Conservation (phyloP, 2,329 filamentous ascomycete species). For the Botrytis deweyae region DNA sequence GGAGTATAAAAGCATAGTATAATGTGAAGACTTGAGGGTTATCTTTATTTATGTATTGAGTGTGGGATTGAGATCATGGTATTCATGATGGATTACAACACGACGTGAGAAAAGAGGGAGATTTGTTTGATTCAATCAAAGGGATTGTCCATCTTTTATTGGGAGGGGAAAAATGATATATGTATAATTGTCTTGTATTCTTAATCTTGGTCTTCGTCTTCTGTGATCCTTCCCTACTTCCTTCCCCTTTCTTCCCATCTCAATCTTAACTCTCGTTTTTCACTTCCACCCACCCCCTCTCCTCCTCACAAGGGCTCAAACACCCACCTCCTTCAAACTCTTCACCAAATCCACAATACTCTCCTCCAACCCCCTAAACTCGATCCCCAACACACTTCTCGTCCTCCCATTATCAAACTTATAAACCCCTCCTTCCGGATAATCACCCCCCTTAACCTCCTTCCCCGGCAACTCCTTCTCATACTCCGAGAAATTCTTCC, state of each 20-base stretch:
- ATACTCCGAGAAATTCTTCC: slow-evolving; percentile 54
- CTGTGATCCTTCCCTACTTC: too few species aligned
- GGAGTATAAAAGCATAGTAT: rapidly evolving
- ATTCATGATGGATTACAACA: not conserved
- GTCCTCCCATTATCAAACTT: slow-evolving; percentile 56
- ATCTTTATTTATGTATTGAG: not conserved
- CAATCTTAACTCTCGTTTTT: too few species aligned
- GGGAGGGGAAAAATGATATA: not conserved
- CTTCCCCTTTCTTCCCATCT: not conserved
- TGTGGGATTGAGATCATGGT: too few species aligned
- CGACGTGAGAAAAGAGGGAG: not conserved
- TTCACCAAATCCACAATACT: slow-evolving; percentile 59
- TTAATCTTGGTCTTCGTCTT: not conserved
- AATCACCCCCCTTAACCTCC: slow-evolving; percentile 42
- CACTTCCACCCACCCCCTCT: not conserved
- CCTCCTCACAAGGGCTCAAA: not conserved
- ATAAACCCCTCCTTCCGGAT: slow-evolving; percentile 47
- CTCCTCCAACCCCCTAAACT: slow-evolving; percentile 58
- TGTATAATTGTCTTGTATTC: not conserved
- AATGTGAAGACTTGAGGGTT: not conserved
- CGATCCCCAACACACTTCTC: slow-evolving; percentile 56
- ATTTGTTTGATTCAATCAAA: not conserved
- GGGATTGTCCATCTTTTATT: not conserved
- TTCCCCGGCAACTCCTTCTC: slow-evolving; percentile 47
- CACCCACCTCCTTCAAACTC: slow-evolving; percentile 37